A percentile compares a stretch with the other conserved stretches of the same genome.
phyloP scores from a whole-genome alignment of 1,284 basidiomycete genomes.

The Singerocomus inundabilis region DNA sequence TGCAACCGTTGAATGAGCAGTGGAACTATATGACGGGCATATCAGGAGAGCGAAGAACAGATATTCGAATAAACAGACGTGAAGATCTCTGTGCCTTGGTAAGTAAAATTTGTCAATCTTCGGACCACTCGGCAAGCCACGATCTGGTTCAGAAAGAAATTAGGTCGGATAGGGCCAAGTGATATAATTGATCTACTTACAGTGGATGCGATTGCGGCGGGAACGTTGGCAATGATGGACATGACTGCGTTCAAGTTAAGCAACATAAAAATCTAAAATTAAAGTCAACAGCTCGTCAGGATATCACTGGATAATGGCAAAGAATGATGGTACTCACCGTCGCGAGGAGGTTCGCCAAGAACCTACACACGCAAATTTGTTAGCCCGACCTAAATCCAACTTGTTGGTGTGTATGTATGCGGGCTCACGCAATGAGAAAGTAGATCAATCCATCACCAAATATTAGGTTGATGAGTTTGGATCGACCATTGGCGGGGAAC shows the following conservation, averaged over 20 bases:
- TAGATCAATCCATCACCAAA: slow-evolving; percentile 71
- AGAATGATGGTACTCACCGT: slow-evolving; percentile 42
- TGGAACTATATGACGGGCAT: slow-evolving; percentile 26
- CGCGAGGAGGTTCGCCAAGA: slow-evolving; percentile 64
- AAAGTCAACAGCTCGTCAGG: background rate
- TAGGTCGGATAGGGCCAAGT: background rate
- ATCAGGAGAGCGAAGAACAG: slow-evolving; percentile 1
- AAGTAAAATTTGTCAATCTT: slow-evolving; percentile 58
- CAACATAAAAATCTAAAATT: slow-evolving; percentile 61
- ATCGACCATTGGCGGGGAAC: slow-evolving; percentile 41
- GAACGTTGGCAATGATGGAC: slow-evolving; percentile 74
- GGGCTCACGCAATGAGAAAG: slow-evolving; percentile 67
- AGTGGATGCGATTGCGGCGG: slow-evolving; percentile 65
- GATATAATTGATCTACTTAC: slow-evolving; percentile 36
- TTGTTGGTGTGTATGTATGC: slow-evolving; percentile 7
- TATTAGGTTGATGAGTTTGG: slow-evolving; percentile 60
- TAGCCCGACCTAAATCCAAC: background rate
- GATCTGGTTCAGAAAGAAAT: slow-evolving; percentile 44
- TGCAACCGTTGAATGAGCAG: slow-evolving; percentile 38
- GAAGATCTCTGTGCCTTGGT: slow-evolving; percentile 51
- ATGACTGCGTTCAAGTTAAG: slow-evolving; percentile 70
- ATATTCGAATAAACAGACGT: slow-evolving; percentile 40
- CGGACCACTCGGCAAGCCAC: slow-evolving; percentile 71
- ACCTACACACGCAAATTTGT: slow-evolving; percentile 38
- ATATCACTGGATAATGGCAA: background rate